These are phyloP conservation scores for Hygrocybe punicea DNA, from an alignment of 768 basidiomycete species.

Conservation along the genomic window DNA sequence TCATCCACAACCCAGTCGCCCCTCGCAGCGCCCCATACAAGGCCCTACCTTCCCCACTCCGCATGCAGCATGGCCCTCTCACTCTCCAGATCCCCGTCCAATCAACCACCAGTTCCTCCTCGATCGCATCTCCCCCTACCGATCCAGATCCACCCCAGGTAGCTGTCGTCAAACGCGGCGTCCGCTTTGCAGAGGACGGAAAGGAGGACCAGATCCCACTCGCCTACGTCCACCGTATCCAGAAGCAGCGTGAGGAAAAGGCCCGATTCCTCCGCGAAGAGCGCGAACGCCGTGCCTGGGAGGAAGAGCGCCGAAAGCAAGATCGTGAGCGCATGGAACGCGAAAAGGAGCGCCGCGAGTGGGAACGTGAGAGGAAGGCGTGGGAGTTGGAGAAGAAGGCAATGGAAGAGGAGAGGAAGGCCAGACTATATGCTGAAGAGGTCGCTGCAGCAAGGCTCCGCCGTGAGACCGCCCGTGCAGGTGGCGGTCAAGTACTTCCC, in stretches of 20 bases:
- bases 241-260: constrained; percentile 72
- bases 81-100: constrained; percentile 12
- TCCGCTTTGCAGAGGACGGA: constrained; percentile 63
- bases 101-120: constrained; percentile 9
- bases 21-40: constrained; percentile 36
- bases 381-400: constrained; percentile 53
- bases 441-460: constrained; percentile 58
- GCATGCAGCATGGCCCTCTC: constrained; percentile 37
- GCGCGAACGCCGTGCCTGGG: constrained; percentile 49
- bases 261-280: constrained; percentile 62
- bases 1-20: constrained; percentile 13
- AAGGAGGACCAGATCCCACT: constrained; percentile 69
- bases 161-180: constrained; percentile 50
- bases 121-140: constrained; percentile 10
- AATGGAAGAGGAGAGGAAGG: constrained; percentile 46
- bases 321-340: constrained; percentile 46
- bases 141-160: constrained; percentile 11
- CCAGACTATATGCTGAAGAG: constrained; percentile 52
- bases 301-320: constrained; percentile 41
- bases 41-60: constrained; percentile 49
- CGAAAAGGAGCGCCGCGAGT: constrained; percentile 41
- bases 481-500: constrained; percentile 19
- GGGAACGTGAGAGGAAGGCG: constrained; percentile 45
- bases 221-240: constrained; percentile 64
- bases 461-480: constrained; percentile 56